phyloP scores from a whole-genome alignment of 1,284 basidiomycete species.

The Moesziomyces antarcticus region DNA sequence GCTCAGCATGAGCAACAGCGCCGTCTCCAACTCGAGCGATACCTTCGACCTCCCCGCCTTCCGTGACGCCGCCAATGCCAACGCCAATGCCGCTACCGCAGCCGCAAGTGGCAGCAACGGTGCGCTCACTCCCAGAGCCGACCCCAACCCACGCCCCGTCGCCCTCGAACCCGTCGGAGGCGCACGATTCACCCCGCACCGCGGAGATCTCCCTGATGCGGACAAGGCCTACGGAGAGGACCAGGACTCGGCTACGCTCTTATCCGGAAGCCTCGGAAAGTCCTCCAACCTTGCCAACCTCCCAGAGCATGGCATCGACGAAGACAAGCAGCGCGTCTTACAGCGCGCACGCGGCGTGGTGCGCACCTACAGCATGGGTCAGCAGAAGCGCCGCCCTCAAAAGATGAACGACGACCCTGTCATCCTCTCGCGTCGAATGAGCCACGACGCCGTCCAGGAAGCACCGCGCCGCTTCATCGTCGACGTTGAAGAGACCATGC shows the following conservation, averaged over 20 bases:
- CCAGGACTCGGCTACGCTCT: conserved; percentile 39
- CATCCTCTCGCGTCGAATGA: conserved; percentile 61
- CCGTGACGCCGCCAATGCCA: conserved; percentile 9
- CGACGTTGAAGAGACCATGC: conserved; percentile 98
- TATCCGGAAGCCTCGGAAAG: conserved; percentile 28
- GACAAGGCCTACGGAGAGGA: conserved; percentile 42
- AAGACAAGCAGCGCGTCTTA: conserved; percentile 38
- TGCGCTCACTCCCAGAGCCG: conserved; percentile 29
- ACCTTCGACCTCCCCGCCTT: conserved; percentile 18
- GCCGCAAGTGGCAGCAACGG: conserved; percentile 31
- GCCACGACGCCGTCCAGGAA: conserved; percentile 69
- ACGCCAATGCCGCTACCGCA: conserved; percentile 9
- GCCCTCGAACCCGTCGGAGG: conserved; percentile 21
- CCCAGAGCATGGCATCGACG: conserved; percentile 2
- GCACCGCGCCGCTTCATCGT: conserved; percentile 78
- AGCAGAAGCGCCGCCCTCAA: conserved; percentile 62
- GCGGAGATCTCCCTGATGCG: conserved; percentile 29
- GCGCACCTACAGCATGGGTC: conserved; percentile 64
- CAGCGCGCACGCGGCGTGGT: conserved; percentile 52
- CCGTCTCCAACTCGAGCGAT: conserved; percentile 25
- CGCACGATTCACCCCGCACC: conserved; percentile 26
- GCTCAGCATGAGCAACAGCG: conserved; percentile 44
- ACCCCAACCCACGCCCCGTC: conserved; percentile 17
- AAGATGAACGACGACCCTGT: conserved; percentile 63
- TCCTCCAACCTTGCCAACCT: conserved; percentile 16